Base-by-base conservation (phyloP, 495 filamentous ascomycete genomes). In the Eremomyces bilateralis region DNA sequence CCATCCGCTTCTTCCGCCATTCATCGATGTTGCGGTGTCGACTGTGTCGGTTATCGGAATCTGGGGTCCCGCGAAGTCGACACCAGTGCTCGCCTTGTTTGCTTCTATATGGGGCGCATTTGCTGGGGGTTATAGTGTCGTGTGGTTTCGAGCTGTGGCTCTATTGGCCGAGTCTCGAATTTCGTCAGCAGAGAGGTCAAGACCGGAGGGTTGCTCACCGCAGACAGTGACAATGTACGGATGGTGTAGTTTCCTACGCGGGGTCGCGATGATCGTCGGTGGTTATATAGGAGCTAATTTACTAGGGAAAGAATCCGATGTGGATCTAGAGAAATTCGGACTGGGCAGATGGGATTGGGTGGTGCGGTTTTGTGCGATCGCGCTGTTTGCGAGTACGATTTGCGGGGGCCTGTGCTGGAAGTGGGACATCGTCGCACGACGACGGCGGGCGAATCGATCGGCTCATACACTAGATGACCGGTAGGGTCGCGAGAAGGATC, bases 251-350 rank as follows among this genome's bases (percentile, higher is more conserved):
- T 47, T 50, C 37, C 37, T 40, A 24, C 17, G 45, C 19, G 47
- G 47, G 2, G 13, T 48, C 0, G 34, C 36, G 33, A 45, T 36
- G 35, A 32, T 50, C 4, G 29, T 48, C 4, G 35, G 36, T 4
- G 47, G 47, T 13, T 45, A 42, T 10, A 30, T 50, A 20, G 42
- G 39, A 27, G 41, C 36, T 24, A 15, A 31, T 13, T 31, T 50
- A 22, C 13, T 50, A 11, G 36, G 35, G n/a, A 11, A 30, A 8
- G 36, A 38, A 17, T n/a, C n/a, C n/a, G n/a, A n/a, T n/a, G 35
- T 31, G 15, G 19, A 6, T 13, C 31, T 35, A 12, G 34, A 35
- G 28, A 19, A 18, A 22, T 49, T 36, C 35, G 44, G 42, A 17
- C 33, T 49, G 13, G 37, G 41, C 11, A 47, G 36, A 28, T 49